phyloP scores from a whole-genome alignment of 1,284 basidiomycete genomes.

The Athelia psychrophila region DNA sequence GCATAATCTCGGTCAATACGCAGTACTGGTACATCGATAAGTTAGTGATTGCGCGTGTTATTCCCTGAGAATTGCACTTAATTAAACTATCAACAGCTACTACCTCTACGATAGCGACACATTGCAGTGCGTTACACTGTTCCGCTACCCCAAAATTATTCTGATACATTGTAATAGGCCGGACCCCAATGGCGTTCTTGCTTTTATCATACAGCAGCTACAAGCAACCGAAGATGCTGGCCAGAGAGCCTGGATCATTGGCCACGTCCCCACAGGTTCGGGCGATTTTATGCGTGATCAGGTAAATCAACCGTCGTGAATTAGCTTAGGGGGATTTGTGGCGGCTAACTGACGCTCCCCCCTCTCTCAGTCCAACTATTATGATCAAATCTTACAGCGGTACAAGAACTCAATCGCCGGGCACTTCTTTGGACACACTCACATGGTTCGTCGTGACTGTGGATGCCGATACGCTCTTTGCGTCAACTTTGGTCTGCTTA shows the following conservation, averaged over 20 bases:
- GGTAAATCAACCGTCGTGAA: constrained; percentile 18
- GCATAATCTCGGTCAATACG: constrained; percentile 55
- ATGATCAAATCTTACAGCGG: constrained; percentile 54
- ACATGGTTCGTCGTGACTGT: constrained; percentile 18
- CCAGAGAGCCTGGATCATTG: constrained; percentile 51
- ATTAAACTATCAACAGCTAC: constrained; percentile 28
- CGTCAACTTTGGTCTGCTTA: too few relatives aligned
- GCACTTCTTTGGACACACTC: constrained; percentile 47
- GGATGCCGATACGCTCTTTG: neutral
- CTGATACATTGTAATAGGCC: constrained; percentile 18
- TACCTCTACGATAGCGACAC: constrained; percentile 51
- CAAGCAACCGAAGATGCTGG: constrained; percentile 52
- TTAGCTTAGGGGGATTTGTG: too few relatives aligned
- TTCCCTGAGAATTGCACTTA: neutral
- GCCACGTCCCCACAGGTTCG: constrained; percentile 49
- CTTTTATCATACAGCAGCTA: constrained; percentile 44
- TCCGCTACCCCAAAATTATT: neutral
- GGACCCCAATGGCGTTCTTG: constrained; percentile 41
- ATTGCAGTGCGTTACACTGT: constrained; percentile 31
- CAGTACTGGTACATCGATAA: constrained; percentile 57
- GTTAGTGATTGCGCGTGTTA: constrained; percentile 20
- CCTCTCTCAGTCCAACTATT: constrained; percentile 45
- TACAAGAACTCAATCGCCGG: constrained; percentile 57
- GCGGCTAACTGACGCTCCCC: neutral
- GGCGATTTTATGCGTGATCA: constrained; percentile 42